Evolutionary conservation across 2,329 filamentous ascomycete genomes (phyloP).

Genomic region (Amauroascus verrucosus): DNA sequence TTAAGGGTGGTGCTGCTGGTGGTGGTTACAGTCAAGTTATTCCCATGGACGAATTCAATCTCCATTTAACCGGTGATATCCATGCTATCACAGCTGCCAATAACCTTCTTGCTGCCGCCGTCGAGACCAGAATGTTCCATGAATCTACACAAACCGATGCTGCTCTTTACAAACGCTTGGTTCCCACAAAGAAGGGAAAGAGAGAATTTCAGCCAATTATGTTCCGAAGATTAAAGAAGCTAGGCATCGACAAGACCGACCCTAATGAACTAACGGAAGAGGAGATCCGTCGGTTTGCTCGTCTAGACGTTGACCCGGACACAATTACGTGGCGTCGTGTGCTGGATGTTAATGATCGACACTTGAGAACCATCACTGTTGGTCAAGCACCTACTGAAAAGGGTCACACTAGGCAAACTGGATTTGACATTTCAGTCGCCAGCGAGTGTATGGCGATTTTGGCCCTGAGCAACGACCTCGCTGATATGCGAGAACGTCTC

Average conservation of each 20-base stretch:
- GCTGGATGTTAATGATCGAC: constrained; percentile 92
- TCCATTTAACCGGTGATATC: constrained; percentile 95
- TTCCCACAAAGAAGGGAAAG: constrained; percentile 82
- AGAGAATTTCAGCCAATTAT: constrained; percentile 79
- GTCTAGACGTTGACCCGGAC: constrained; percentile 88
- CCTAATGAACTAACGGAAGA: constrained; percentile 84
- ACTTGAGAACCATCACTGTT: constrained; percentile 79
- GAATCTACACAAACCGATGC: constrained; percentile 90
- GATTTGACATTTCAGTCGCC: constrained; percentile 95
- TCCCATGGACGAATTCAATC: constrained; percentile 98
- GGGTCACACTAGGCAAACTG: constrained; percentile 75
- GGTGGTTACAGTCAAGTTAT: constrained; percentile 99
- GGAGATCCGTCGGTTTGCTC: constrained; percentile 78
- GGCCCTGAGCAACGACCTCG: constrained; percentile 76
- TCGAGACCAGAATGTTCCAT: constrained; percentile 97
- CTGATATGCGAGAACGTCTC: constrained; percentile 84
- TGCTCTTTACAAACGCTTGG: constrained; percentile 74
- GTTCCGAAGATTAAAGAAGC: constrained; percentile 86
- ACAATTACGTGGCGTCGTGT: constrained; percentile 97
- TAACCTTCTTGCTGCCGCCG: constrained; percentile 89
- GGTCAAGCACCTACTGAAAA: constrained; percentile 85
- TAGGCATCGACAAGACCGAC: constrained; percentile 91
- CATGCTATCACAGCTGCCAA: constrained; percentile 95
- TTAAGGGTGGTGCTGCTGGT: constrained; percentile 95
- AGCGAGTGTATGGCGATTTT: constrained; percentile 98